Percentiles rank a stretch among this genome's conserved stretches.
These are phyloP conservation scores for Proliferodiscus dingleyae DNA, from an alignment of 2,329 filamentous ascomycete species.

Conservation along the genomic window DNA sequence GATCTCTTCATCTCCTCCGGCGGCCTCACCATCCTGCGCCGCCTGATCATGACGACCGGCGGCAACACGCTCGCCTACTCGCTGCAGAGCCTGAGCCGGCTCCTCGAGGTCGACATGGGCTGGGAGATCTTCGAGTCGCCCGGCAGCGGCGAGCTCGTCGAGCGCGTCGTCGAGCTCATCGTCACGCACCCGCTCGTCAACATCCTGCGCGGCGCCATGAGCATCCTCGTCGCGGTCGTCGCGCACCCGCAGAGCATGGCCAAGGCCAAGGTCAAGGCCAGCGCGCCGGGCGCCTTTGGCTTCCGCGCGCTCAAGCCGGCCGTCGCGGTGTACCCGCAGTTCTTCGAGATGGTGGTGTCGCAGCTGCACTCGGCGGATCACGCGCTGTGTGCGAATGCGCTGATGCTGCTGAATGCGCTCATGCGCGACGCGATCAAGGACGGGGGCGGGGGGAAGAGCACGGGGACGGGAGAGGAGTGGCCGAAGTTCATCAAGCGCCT, in stretches of 20 bases:
- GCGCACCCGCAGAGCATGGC: constrained; percentile 65
- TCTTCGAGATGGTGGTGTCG: constrained; percentile 88
- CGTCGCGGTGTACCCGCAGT: constrained; percentile 85
- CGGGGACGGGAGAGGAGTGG: no score
- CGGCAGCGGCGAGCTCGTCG: constrained; percentile 60
- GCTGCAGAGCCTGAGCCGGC: constrained; percentile 77
- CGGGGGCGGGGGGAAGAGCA: constrained; percentile 36
- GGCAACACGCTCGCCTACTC: constrained; percentile 97
- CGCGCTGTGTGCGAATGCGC: constrained; percentile 87
- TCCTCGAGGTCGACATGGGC: constrained; percentile 95
- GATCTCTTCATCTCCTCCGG: constrained; percentile 92
- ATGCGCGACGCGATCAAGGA: constrained; percentile 70
- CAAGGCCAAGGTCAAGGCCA: no score
- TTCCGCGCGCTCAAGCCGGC: constrained; percentile 90
- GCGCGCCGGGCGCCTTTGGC: constrained; percentile 66
- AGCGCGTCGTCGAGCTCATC: constrained; percentile 82
- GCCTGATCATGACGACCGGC: constrained; percentile 75
- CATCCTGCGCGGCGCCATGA: constrained; percentile 94
- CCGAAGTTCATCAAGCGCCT: constrained; percentile 90
- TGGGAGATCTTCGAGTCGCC: constrained; percentile 79
- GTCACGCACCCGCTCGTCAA: constrained; percentile 96
- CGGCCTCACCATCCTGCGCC: constrained; percentile 74
- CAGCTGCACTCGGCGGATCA: constrained; percentile 92
- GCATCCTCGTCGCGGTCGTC: constrained; percentile 89
- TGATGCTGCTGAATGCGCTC: constrained; percentile 92